Conservation (phyloP, 2,329 filamentous ascomycete genomes). For the Botryotinia globosa region DNA sequence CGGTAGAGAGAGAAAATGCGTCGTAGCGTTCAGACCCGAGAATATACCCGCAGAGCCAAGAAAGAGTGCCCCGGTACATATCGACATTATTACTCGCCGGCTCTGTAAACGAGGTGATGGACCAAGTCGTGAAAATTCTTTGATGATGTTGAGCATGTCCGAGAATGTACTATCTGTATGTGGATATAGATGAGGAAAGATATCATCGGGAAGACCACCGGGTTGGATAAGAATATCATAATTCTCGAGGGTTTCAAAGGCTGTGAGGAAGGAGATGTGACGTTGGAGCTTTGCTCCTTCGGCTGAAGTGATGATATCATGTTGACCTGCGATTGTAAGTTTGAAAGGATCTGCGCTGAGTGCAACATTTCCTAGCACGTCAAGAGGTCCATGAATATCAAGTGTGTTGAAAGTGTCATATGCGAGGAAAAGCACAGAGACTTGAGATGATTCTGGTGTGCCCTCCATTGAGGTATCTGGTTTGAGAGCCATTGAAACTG, state of each 20-base stretch:
- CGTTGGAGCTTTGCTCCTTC: slow-evolving; percentile 17
- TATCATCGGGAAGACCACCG: slow-evolving; percentile 59
- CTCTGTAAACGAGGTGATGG: slow-evolving; percentile 69
- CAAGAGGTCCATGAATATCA: slow-evolving; percentile 16
- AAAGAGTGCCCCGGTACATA: slow-evolving; percentile 77
- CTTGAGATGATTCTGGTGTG: neutral
- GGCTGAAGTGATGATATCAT: slow-evolving; percentile 5
- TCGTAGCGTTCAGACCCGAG: slow-evolving; percentile 75
- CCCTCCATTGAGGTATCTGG: slow-evolving; percentile 3
- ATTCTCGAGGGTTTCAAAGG: slow-evolving; percentile 55
- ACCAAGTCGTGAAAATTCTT: slow-evolving; percentile 74
- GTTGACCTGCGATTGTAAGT: slow-evolving; percentile 17
- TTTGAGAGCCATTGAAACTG: neutral
- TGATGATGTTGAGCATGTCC: slow-evolving; percentile 69
- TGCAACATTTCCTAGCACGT: slow-evolving; percentile 12
- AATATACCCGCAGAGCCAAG: slow-evolving; percentile 75
- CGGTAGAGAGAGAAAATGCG: slow-evolving; percentile 76
- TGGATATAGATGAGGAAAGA: slow-evolving; percentile 45
- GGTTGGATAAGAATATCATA: slow-evolving; percentile 78
- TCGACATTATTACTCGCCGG: slow-evolving; percentile 67
- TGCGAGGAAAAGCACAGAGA: slow-evolving; percentile 17
- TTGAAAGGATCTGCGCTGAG: slow-evolving; percentile 11
- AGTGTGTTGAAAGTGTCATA: slow-evolving; percentile 20
- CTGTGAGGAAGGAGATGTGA: slow-evolving; percentile 69
- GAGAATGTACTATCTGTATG: slow-evolving; percentile 52